These are phyloP conservation scores for Xerocomellus amylosporus DNA, from an alignment of 768 basidiomycete genomes.

Conservation along the genomic window DNA sequence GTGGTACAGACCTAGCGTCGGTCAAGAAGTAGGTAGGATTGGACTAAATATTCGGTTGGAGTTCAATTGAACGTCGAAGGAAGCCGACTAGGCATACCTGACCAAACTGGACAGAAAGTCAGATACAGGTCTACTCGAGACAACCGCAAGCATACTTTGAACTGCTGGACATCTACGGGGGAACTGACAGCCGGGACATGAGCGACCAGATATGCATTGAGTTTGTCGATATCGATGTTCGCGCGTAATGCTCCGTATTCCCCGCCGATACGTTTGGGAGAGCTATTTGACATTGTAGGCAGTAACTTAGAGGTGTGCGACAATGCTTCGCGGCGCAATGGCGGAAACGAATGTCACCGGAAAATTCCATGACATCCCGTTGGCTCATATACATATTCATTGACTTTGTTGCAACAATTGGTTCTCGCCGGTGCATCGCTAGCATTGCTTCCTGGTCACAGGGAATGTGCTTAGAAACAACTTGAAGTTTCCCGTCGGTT, in stretches of 20 bases:
- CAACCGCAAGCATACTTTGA: constrained; percentile 59
- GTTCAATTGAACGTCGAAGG: constrained; percentile 1
- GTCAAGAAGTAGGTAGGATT: constrained; percentile 96
- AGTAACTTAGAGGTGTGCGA: background rate
- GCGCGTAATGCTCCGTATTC: constrained; percentile 76
- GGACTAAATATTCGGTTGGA: constrained; percentile 50
- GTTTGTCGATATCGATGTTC: constrained; percentile 56
- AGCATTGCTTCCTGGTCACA: background rate
- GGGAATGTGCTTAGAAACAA: background rate
- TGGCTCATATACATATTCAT: background rate
- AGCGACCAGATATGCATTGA: constrained; percentile 63
- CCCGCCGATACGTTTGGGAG: constrained; percentile 57
- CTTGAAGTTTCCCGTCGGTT: background rate
- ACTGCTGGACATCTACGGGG: constrained; percentile 84
- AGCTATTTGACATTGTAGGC: constrained; percentile 19
- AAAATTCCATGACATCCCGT: background rate
- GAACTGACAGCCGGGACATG: constrained; percentile 53
- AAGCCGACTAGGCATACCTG: constrained; percentile 53
- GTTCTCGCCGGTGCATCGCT: background rate
- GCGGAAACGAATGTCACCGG: background rate
- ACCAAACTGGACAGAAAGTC: constrained; percentile 59
- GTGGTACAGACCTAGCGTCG: constrained; percentile 56
- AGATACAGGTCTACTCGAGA: background rate
- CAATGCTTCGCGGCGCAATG: too few relatives aligned
- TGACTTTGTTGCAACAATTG: background rate